Conservation (phyloP, 345 rosid genomes). For the Hibiscus tridactylites region DNA sequence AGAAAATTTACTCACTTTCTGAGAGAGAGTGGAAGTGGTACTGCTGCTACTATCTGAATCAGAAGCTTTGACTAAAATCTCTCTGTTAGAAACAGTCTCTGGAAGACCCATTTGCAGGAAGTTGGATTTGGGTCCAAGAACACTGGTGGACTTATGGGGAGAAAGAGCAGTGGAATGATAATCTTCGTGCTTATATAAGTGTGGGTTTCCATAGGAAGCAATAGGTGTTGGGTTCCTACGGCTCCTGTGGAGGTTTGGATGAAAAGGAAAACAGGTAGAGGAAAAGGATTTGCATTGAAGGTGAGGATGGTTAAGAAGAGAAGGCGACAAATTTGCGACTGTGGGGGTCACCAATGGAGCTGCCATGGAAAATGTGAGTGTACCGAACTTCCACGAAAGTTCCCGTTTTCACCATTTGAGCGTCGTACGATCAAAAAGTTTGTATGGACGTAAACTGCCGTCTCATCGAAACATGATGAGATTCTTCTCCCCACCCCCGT, state of each 20-base stretch:
- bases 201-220: constrained; percentile 16
- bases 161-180: not conserved
- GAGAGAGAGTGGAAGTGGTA: constrained; percentile 41
- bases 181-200: not conserved
- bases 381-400: constrained; percentile 5
- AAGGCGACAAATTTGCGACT: constrained; percentile 20
- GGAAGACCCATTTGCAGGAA: constrained; percentile 38
- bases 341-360: constrained; percentile 19
- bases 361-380: constrained; percentile 37
- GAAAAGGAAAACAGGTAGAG: constrained; percentile 9
- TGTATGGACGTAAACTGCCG: constrained; percentile 23
- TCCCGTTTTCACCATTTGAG: constrained; percentile 11
- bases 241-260: constrained; percentile 1
- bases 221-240: not conserved
- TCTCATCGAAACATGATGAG: not conserved
- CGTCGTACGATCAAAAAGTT: not conserved
- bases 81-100: constrained; percentile 20
- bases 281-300: constrained; percentile 10
- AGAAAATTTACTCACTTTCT: constrained; percentile 26
- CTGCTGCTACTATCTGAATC: constrained; percentile 33
- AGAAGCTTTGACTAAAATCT: constrained; percentile 27
- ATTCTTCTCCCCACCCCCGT: too few species aligned
- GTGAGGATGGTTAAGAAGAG: constrained; percentile 16
- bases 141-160: constrained; percentile 1
- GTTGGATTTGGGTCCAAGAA: constrained; percentile 16